Conservation (phyloP, 2,329 filamentous ascomycete species). For the Fusarium decemcellulare region DNA sequence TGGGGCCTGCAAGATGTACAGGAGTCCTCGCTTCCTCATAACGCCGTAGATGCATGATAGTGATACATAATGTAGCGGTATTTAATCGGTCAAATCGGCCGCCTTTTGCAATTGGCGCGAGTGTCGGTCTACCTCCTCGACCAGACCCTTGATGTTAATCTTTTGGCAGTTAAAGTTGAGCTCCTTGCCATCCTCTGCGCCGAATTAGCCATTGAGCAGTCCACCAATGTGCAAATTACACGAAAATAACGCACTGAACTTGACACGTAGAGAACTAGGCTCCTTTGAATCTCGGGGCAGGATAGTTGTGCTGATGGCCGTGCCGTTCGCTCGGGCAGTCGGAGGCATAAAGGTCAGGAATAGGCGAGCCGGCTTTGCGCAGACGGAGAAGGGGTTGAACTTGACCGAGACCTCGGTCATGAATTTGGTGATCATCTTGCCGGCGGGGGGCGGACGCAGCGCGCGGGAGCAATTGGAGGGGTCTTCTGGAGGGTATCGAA, state of each 20-base stretch:
- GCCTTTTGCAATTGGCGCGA: slow-evolving; percentile 86
- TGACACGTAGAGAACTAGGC: slow-evolving; percentile 79
- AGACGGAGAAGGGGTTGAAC: slow-evolving; percentile 92
- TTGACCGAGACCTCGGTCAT: slow-evolving; percentile 86
- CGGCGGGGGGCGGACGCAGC: slow-evolving; percentile 16
- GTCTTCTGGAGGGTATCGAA: slow-evolving; percentile 6
- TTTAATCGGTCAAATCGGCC: slow-evolving; percentile 77
- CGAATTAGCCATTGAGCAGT: slow-evolving; percentile 39
- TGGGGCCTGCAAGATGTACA: slow-evolving; percentile 35
- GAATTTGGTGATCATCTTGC: slow-evolving; percentile 86
- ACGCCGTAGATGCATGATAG: slow-evolving; percentile 53
- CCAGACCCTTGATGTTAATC: slow-evolving; percentile 86
- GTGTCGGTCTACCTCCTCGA: slow-evolving; percentile 92
- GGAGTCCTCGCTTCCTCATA: slow-evolving; percentile 43
- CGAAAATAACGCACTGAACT: slow-evolving; percentile 79
- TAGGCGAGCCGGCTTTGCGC: slow-evolving; percentile 85
- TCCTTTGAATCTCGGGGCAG: slow-evolving; percentile 79
- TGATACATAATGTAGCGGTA: slow-evolving; percentile 42
- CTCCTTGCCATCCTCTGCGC: slow-evolving; percentile 90
- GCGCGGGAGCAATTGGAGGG: slow-evolving; percentile 14
- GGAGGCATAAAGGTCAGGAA: slow-evolving; percentile 90
- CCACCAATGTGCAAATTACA: neutral
- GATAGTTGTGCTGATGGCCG: slow-evolving; percentile 84
- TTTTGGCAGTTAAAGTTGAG: slow-evolving; percentile 86
- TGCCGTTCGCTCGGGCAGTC: slow-evolving; percentile 78